Evolutionary conservation across 345 rosid species (phyloP).

Genomic region (Salix suchowensis): DNA sequence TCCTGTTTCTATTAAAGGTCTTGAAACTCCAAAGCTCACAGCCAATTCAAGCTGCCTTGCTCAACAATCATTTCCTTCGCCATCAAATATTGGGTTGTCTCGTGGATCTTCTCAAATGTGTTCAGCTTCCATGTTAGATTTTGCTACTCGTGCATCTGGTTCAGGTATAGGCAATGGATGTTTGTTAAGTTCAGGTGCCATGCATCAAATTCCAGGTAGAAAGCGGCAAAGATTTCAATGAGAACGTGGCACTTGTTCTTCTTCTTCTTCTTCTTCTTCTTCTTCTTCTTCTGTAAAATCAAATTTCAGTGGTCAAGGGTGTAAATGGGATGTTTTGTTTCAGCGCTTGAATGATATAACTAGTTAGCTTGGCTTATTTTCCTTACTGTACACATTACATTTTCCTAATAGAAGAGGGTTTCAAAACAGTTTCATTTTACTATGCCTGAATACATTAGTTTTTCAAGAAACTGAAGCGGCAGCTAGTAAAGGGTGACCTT

Average conservation of each 20-base stretch:
- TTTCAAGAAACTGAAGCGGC: not conserved
- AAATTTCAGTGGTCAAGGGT: slow-evolving; percentile 16
- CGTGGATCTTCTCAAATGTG: slow-evolving; percentile 37
- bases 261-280: not conserved
- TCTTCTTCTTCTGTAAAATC: slow-evolving; percentile 8
- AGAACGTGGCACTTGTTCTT: not conserved
- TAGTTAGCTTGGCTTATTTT: not conserved
- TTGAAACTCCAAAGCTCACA: slow-evolving; percentile 15
- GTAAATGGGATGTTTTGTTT: slow-evolving; percentile 27
- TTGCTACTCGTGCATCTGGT: slow-evolving; percentile 31
- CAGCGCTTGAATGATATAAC: slow-evolving; percentile 15
- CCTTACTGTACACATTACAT: not conserved
- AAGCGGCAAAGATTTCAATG: slow-evolving; percentile 66
- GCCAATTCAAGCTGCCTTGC: slow-evolving; percentile 3
- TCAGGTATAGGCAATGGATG: slow-evolving; percentile 23
- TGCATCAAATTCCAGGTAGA: slow-evolving; percentile 26
- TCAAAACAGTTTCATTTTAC: not conserved
- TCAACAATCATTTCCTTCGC: slow-evolving; percentile 14
- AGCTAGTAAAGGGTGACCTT: not conserved
- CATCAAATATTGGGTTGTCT: slow-evolving; percentile 17
- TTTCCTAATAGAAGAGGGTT: not conserved
- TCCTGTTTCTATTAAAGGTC: slow-evolving; percentile 42
- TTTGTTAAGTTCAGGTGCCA: slow-evolving; percentile 19
- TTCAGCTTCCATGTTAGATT: slow-evolving; percentile 50
- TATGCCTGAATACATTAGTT: no score